These are phyloP conservation scores for Lactarius trivialis DNA, from an alignment of 768 basidiomycete genomes.

Conservation along the genomic window DNA sequence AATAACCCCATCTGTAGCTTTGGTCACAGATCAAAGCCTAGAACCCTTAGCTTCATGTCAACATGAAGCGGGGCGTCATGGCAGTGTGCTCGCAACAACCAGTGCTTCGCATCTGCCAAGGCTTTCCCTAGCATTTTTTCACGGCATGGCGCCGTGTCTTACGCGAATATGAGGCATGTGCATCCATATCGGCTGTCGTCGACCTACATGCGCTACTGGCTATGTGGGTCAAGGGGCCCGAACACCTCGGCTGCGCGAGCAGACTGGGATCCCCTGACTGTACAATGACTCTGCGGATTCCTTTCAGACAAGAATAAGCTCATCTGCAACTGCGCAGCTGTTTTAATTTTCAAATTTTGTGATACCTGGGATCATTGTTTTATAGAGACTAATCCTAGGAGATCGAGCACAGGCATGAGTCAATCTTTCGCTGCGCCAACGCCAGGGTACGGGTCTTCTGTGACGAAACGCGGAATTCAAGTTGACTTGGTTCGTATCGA, in stretches of 20 bases:
- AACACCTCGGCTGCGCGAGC: neutral
- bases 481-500: neutral
- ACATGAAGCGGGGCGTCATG: neutral
- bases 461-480: constrained; percentile 1
- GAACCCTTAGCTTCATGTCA: neutral
- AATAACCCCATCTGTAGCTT: neutral
- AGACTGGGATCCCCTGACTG: neutral
- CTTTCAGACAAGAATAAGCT: neutral
- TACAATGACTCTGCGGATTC: neutral
- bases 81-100: neutral
- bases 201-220: neutral
- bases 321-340: constrained; percentile 16
- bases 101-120: neutral
- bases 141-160: neutral
- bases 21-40: neutral
- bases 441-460: neutral
- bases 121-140: neutral
- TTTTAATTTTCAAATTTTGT: constrained; percentile 4
- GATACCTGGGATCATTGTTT: neutral
- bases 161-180: neutral
- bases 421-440: constrained; percentile 2
- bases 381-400: constrained; percentile 9
- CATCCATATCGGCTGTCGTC: neutral
- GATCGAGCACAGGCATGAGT: constrained; percentile 9
- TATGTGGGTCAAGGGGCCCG: neutral